phyloP scores from a whole-genome alignment of 169 alveolate genomes.

The Eimeria acervulina region DNA sequence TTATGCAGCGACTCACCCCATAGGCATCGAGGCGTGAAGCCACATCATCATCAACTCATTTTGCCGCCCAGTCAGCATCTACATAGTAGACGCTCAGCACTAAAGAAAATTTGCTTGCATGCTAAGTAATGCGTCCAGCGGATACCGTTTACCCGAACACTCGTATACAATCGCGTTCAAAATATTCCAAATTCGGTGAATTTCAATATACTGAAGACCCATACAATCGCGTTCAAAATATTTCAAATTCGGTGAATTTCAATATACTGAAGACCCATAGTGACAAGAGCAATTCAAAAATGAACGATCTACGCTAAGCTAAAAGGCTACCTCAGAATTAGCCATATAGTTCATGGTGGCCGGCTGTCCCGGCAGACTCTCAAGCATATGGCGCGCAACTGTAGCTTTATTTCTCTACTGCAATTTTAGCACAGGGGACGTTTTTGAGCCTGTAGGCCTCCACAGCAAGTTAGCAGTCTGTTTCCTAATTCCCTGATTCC shows the following conservation, averaged over 20 bases:
- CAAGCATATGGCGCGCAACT: background rate
- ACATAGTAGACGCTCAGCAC: background rate
- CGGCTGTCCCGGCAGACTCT: background rate
- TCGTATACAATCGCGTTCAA: background rate
- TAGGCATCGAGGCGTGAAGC: background rate
- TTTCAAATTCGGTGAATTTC: background rate
- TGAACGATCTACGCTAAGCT: no score
- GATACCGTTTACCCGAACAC: background rate
- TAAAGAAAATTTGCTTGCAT: background rate
- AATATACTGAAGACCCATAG: background rate
- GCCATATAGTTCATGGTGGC: background rate
- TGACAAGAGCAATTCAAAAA: background rate
- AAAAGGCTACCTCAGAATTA: background rate
- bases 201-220: background rate
- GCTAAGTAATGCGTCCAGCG: background rate
- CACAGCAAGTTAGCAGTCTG: background rate
- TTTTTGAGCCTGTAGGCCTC: background rate
- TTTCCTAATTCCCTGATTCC: background rate
- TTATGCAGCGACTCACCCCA: background rate
- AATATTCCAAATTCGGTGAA: background rate
- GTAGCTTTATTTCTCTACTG: background rate
- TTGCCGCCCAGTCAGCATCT: background rate
- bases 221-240: background rate
- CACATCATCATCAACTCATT: background rate
- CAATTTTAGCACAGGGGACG: background rate